Percentiles rank a stretch among this genome's conserved stretches.
Conservation (phyloP, 176 grass and related monocot species). For the Poa annua region DNA sequence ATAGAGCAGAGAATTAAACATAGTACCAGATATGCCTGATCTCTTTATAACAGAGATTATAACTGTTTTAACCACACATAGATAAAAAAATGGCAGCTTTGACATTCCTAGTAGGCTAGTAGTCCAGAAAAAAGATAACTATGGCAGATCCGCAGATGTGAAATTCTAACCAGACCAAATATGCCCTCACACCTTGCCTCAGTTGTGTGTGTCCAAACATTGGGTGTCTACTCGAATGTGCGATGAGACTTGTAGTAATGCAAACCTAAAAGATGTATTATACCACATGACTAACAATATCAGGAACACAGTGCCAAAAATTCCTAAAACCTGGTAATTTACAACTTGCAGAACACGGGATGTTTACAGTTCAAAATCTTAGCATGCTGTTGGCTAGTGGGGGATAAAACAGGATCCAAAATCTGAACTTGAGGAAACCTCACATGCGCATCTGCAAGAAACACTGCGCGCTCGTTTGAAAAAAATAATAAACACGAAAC, state of each 20-base stretch:
- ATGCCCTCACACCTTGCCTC: not conserved
- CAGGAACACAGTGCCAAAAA: not conserved
- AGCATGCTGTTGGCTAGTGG: not conserved
- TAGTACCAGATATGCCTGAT: not conserved
- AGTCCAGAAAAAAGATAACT: not conserved
- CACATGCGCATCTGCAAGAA: not conserved
- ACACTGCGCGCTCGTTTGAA: not conserved
- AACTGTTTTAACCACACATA: not conserved
- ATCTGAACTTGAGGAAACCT: slow-evolving; percentile 2
- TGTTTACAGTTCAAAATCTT: not conserved
- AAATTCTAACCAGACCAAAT: not conserved
- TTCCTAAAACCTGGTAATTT: not conserved
- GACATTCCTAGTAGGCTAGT: slow-evolving; percentile 7
- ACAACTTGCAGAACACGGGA: not conserved
- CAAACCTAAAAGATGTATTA: slow-evolving; percentile 2
- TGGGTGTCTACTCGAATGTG: not conserved
- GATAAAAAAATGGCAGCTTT: slow-evolving; percentile 19
- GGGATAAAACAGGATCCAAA: not conserved
- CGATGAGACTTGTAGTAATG: not conserved
- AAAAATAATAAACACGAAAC: not conserved
- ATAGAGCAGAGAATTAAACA: slow-evolving; percentile 3
- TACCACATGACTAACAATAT: slow-evolving; percentile 9
- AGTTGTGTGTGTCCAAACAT: not conserved
- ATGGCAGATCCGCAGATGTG: not conserved
- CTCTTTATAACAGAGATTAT: slow-evolving; percentile 12